A percentile compares a stretch with the other conserved stretches of the same genome.
phyloP scores from a whole-genome alignment of 768 basidiomycete genomes.

The Coprinopsis cinerea region DNA sequence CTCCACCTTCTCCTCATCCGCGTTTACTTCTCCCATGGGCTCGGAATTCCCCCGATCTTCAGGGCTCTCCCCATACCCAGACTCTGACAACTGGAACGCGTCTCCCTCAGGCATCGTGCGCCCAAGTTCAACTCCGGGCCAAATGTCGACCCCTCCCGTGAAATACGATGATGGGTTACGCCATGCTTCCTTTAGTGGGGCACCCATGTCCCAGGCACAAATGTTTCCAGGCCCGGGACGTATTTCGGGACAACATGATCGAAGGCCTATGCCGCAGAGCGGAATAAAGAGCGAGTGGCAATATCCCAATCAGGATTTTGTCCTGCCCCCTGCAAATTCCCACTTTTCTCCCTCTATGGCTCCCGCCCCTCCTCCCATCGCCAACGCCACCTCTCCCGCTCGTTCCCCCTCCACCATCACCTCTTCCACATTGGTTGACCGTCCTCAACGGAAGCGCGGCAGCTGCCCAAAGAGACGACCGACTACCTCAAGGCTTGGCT shows the following conservation, averaged over 20 bases:
- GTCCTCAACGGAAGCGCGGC: conserved; percentile 76
- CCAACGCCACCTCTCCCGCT: conserved; percentile 41
- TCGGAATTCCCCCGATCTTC: conserved; percentile 43
- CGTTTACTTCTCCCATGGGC: conserved; percentile 41
- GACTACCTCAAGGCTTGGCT: conserved; percentile 88
- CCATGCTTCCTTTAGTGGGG: conserved; percentile 58
- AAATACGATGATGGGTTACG: conserved; percentile 71
- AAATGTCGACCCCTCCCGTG: conserved; percentile 44
- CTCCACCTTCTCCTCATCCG: conserved; percentile 43
- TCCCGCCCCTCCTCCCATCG: conserved; percentile 36
- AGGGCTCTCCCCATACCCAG: conserved; percentile 39
- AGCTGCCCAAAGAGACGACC: conserved; percentile 86
- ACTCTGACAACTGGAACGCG: conserved; percentile 49
- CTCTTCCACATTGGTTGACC: conserved; percentile 60
- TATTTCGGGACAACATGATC: conserved; percentile 66
- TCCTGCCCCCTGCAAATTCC: conserved; percentile 34
- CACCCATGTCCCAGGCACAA: conserved; percentile 48
- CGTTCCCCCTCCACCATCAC: conserved; percentile 49
- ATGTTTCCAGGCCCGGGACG: conserved; percentile 66
- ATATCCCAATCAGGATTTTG: conserved; percentile 57
- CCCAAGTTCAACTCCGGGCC: conserved; percentile 61
- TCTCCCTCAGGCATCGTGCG: conserved; percentile 57
- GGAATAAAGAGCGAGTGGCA: conserved; percentile 69
- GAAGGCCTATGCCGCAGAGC: conserved; percentile 36
- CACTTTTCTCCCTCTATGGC: conserved; percentile 42